Percentiles rank a stretch among this genome's conserved stretches.
These are phyloP conservation scores for Podochytrium sp. DNA, from an alignment of 192 early-diverging fungal genomes.

Conservation along the genomic window DNA sequence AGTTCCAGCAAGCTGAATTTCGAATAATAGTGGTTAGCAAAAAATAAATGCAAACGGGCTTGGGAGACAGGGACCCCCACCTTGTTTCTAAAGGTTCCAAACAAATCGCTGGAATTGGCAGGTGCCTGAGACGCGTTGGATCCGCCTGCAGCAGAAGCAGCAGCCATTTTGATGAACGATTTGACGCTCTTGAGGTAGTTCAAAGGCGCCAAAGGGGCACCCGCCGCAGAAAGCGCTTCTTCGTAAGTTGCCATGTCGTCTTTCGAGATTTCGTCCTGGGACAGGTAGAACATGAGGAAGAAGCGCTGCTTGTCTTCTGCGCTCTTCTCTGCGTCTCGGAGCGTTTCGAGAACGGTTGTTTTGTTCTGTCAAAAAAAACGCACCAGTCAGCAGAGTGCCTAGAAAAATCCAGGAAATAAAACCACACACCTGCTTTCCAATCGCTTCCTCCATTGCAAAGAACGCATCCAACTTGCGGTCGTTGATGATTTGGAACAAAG, in stretches of 20 bases:
- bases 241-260: conserved; percentile 88
- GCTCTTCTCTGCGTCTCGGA: conserved; percentile 80
- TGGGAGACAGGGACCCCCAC: too few species aligned
- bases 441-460: conserved; percentile 91
- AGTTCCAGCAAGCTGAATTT: conserved; percentile 43
- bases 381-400: background rate
- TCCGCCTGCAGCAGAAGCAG: conserved; percentile 28
- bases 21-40: conserved; percentile 3
- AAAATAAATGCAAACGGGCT: conserved; percentile 14
- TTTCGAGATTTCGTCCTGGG: conserved; percentile 69
- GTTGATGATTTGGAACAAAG: conserved; percentile 85
- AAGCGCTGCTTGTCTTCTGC: conserved; percentile 89
- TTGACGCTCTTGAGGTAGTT: conserved; percentile 77
- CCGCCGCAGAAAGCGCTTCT: conserved; percentile 71
- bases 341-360: conserved; percentile 74
- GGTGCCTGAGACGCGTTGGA: background rate
- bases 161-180: conserved; percentile 50
- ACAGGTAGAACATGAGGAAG: conserved; percentile 86
- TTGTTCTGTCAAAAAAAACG: conserved; percentile 58
- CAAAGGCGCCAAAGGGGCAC: conserved; percentile 75
- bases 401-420: conserved; percentile 15
- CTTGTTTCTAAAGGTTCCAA: conserved; percentile 53
- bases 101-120: conserved; percentile 38
- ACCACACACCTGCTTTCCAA: conserved; percentile 69
- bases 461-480: conserved; percentile 92